Base-by-base conservation (phyloP, 495 filamentous ascomycete species). In the Haplographium delicatum region DNA sequence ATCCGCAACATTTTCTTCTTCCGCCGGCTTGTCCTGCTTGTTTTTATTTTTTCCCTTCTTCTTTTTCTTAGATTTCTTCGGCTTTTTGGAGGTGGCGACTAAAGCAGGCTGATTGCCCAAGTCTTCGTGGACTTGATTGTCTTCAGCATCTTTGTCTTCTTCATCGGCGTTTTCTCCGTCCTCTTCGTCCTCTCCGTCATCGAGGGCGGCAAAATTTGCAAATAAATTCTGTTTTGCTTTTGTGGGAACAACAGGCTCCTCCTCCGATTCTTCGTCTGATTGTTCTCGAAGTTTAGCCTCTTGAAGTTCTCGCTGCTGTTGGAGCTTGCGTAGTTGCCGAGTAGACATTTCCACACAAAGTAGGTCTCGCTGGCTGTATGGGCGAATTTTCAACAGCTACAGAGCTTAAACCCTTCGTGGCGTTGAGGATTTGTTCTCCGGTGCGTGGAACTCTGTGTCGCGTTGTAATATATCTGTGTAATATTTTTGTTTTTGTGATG, bases 291-390 rank as follows among this genome's bases (percentile, higher is more conserved):
- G 55, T 22, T 51, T 54, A 11, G 47, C 47, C 30, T 54, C 47
- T 20, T 59, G 51, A 3, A 59, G 30, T 33, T 59, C 56, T 60
- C 79, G 71, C 68, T 84, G 81, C 72, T 86, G 70, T 80, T 89
- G 86, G 34, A 90, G 70, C 66, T 87, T 89, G 39, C 88, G 79
- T 43, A 93, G 65, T 26, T 89, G 86, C 52, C 89, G 79, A 24
- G 82, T 88, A 30, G 88, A 91, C 89, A 95, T 95, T 40, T 51
- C n/a, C n/a, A n/a, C n/a, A n/a, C n/a, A n/a, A n/a, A n/a, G n/a
- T n/a, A n/a, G n/a, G n/a, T n/a, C n/a, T n/a, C n/a, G n/a, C n/a
- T 6, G 28, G 28, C 13, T 31, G 28, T 31, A n/a, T 31, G 28
- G 28, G 28, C 7, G 28, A 31, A 31, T n/a, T n/a, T n/a, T n/a